Conservation (phyloP, 306 rosid genomes). For the Fragaria vesca region DNA sequence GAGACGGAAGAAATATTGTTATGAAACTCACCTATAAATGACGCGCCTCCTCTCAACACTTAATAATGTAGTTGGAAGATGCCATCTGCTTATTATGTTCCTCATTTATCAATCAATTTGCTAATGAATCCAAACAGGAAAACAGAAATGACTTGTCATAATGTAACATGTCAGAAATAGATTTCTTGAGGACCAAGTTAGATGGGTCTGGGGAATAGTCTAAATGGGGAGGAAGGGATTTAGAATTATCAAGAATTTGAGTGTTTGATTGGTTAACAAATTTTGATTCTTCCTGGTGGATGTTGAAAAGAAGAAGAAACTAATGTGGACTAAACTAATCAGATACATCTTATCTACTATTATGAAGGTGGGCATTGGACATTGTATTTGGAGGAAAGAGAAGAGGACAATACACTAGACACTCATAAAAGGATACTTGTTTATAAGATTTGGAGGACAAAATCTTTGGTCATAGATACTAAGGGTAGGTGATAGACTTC, state of each 20-base stretch:
- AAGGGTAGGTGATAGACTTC: slow-evolving; percentile 1
- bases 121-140: neutral
- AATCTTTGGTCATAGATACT: neutral
- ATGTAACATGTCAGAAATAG: neutral
- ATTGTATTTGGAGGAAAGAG: neutral
- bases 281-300: neutral
- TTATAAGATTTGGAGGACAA: neutral
- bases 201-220: neutral
- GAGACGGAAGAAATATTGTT: neutral
- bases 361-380: too few relatives aligned
- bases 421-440: neutral
- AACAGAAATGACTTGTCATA: neutral
- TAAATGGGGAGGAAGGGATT: neutral
- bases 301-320: neutral
- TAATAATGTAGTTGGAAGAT: neutral
- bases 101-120: neutral
- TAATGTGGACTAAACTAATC: neutral
- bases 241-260: neutral
- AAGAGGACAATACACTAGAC: neutral
- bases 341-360: neutral
- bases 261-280: neutral
- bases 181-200: neutral
- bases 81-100: neutral
- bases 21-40: slow-evolving; percentile 2
- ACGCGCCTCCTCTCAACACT: neutral